Evolutionary conservation across 192 early-diverging fungal genomes (phyloP).

Genomic region (Gryganskiella cystojenkinii): DNA sequence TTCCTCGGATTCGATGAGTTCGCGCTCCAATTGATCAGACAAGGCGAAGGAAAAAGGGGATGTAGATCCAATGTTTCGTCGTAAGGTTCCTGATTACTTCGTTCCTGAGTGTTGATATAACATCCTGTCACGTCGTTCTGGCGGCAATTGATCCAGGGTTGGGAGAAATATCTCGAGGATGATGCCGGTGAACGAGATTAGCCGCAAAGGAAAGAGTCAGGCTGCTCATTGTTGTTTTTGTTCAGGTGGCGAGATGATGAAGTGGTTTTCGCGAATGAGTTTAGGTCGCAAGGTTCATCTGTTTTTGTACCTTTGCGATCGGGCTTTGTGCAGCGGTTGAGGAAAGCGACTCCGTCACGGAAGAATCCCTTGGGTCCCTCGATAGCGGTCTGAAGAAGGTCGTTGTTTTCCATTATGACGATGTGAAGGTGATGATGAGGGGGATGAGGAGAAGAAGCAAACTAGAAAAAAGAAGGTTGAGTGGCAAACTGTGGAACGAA

Average conservation of each 20-base stretch:
- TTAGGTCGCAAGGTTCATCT: background rate
- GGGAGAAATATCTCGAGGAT: background rate
- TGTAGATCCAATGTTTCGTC: background rate
- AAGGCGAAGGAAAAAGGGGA: no score
- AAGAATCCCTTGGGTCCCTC: slow-evolving; percentile 92
- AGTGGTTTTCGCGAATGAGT: background rate
- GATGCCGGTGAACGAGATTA: background rate
- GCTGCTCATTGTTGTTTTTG: slow-evolving; percentile 4
- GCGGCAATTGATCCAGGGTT: background rate
- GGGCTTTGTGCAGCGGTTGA: slow-evolving; percentile 98
- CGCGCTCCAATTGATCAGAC: no score
- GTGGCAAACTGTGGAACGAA: background rate
- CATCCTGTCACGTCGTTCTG: background rate
- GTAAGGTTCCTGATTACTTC: background rate
- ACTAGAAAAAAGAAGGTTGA: background rate
- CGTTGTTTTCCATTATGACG: slow-evolving; percentile 64
- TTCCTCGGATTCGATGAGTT: no score
- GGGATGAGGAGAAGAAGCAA: slow-evolving; percentile 7
- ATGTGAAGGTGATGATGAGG: slow-evolving; percentile 6
- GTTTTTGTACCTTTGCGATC: slow-evolving; percentile 89
- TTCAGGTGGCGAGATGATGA: background rate
- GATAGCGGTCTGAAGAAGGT: slow-evolving; percentile 67
- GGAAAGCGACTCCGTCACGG: slow-evolving; percentile 91
- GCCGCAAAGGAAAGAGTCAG: background rate
- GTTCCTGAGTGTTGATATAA: no score